Percentiles rank a stretch among this genome's conserved stretches.
phyloP scores from a whole-genome alignment of 2,329 filamentous ascomycete species.

The Didymosphaeria variabile region DNA sequence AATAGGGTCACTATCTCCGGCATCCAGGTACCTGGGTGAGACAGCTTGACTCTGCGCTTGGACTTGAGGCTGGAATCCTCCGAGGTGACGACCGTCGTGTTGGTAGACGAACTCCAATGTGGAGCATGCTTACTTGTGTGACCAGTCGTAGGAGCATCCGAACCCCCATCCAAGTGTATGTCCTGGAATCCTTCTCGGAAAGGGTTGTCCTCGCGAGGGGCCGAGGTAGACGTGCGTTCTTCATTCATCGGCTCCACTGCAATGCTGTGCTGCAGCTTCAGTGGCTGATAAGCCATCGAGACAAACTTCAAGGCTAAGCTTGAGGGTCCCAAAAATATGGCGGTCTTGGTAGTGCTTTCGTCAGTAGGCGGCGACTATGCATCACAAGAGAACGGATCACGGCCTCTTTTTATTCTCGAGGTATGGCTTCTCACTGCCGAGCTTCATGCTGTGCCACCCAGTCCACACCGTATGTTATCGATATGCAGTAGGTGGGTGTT shows the following conservation, averaged over 20 bases:
- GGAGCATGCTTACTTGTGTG: constrained; percentile 2
- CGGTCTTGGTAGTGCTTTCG: too few species aligned
- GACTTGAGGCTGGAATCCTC: constrained; percentile 16
- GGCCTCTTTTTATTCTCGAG: not conserved
- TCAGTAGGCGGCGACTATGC: not conserved
- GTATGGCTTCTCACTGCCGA: too few species aligned
- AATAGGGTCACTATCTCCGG: constrained; percentile 23
- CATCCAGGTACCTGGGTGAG: constrained; percentile 18
- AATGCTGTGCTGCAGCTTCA: not conserved
- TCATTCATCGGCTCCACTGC: not conserved
- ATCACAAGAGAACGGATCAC: not conserved
- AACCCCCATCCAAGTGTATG: not conserved
- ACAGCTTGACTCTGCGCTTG: constrained; percentile 14
- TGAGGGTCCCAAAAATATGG: not conserved
- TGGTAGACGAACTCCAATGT: constrained; percentile 1
- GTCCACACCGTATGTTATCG: not conserved
- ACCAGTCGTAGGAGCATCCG: not conserved
- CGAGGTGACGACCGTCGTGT: constrained; percentile 1
- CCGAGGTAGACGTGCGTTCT: not conserved
- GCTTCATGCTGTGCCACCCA: constrained; percentile 1
- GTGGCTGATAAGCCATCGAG: constrained; percentile 1
- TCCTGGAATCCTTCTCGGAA: constrained; percentile 5
- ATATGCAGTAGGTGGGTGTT: not conserved
- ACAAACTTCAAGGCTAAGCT: not conserved
- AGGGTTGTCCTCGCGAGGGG: not conserved